phyloP scores from a whole-genome alignment of 805 yeast genomes.

The Candida xyloterini region DNA sequence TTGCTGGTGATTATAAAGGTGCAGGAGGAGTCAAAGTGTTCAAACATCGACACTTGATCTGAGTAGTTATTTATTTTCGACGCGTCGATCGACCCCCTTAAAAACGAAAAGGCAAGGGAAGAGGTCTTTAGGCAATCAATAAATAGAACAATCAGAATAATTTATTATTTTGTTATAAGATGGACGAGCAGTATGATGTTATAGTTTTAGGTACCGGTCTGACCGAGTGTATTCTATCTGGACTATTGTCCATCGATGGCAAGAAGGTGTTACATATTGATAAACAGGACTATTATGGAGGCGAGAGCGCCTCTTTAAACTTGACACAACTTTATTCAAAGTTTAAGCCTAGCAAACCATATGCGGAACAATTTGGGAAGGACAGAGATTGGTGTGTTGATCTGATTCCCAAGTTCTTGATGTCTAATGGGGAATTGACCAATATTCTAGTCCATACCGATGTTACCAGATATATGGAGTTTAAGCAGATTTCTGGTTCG shows the following conservation, averaged over 20 bases:
- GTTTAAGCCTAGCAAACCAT: conserved; percentile 78
- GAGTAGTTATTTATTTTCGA: conserved; percentile 1
- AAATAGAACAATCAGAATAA: neutral
- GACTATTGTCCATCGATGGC: conserved; percentile 94
- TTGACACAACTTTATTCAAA: conserved; percentile 71
- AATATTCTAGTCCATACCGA: conserved; percentile 93
- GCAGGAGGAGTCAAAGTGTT: conserved; percentile 84
- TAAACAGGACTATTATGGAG: conserved; percentile 95
- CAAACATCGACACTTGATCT: conserved; percentile 59
- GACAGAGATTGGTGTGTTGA: conserved; percentile 98
- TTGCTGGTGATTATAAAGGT: conserved; percentile 88
- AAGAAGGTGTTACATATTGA: conserved; percentile 96
- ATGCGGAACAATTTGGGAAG: conserved; percentile 73
- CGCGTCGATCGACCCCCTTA: conserved; percentile 6
- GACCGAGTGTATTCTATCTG: conserved; percentile 94
- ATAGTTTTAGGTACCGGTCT: conserved; percentile 93
- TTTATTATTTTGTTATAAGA: conserved; percentile 25
- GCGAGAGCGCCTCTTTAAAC: conserved; percentile 82
- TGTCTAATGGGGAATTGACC: conserved; percentile 97
- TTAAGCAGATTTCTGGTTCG: conserved; percentile 94
- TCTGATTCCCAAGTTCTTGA: conserved; percentile 90
- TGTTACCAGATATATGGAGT: conserved; percentile 93
- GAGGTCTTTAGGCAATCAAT: conserved; percentile 5
- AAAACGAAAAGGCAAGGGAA: neutral
- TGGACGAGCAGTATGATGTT: conserved; percentile 97